phyloP scores from a whole-genome alignment of 108 stramenopile species.

The Cyclotella kingstonii region DNA sequence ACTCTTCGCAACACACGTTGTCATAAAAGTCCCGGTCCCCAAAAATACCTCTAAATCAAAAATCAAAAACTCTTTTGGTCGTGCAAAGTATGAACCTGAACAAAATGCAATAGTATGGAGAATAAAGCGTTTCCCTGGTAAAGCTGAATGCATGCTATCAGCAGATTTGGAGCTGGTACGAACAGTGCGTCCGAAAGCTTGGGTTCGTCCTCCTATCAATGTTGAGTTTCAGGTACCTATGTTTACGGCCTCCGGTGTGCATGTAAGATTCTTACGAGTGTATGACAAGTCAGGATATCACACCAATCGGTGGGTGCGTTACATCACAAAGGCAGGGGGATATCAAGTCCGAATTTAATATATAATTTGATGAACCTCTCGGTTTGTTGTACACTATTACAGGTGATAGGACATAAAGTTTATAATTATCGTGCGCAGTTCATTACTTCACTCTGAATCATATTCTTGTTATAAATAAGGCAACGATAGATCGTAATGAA shows the following conservation, averaged over 20 bases:
- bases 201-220: constrained; percentile 95
- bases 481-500: too few species aligned
- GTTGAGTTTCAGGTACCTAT: constrained; percentile 98
- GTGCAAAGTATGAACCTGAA: constrained; percentile 98
- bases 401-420: neutral
- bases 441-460: too few species aligned
- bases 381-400: neutral
- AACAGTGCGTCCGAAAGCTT: constrained; percentile 91
- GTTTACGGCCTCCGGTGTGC: constrained; percentile 97
- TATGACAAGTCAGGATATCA: constrained; percentile 97
- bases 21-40: constrained; percentile 97
- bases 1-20: constrained; percentile 91
- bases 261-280: constrained; percentile 96
- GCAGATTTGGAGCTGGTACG: constrained; percentile 96
- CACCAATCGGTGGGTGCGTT: constrained; percentile 97
- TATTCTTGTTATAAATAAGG: too few species aligned
- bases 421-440: neutral
- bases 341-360: constrained; percentile 97
- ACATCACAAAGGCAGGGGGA: constrained; percentile 96
- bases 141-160: constrained; percentile 88
- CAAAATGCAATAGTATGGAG: constrained; percentile 98
- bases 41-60: constrained; percentile 95
- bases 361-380: neutral
- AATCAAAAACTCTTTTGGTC: constrained; percentile 88
- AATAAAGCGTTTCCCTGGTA: constrained; percentile 93